phyloP scores from a whole-genome alignment of 768 basidiomycete species.

The Hygrophoropsis aurantiaca region DNA sequence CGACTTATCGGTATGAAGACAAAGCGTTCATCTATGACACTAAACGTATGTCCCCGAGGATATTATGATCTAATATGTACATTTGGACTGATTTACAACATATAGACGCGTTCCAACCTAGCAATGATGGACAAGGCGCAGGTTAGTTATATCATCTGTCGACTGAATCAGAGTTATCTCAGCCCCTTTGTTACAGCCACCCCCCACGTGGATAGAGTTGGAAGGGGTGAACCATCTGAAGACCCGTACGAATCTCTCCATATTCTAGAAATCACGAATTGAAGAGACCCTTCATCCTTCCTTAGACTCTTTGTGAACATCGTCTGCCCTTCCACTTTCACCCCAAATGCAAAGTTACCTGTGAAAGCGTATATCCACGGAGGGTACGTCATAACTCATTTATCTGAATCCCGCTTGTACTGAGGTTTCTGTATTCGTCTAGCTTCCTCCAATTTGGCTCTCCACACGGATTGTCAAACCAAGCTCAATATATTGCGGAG shows the following conservation, averaged over 20 bases:
- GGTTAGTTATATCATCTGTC: slow-evolving; percentile 31
- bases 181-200: slow-evolving; percentile 36
- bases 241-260: slow-evolving; percentile 52
- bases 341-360: slow-evolving; percentile 47
- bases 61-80: no score
- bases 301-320: slow-evolving; percentile 66
- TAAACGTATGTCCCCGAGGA: slow-evolving; percentile 40
- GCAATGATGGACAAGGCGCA: slow-evolving; percentile 62
- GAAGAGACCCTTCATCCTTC: neutral
- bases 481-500: slow-evolving; percentile 67
- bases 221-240: slow-evolving; percentile 66
- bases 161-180: no score
- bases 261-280: neutral
- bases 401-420: neutral
- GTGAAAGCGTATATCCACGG: slow-evolving; percentile 80
- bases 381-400: slow-evolving; percentile 44
- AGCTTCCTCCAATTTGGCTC: slow-evolving; percentile 82
- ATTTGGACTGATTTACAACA: neutral
- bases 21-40: slow-evolving; percentile 64
- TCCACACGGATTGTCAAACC: slow-evolving; percentile 57
- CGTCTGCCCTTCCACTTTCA: slow-evolving; percentile 48
- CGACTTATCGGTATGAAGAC: slow-evolving; percentile 51
- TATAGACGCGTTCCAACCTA: slow-evolving; percentile 60
- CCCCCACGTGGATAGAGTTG: slow-evolving; percentile 59
- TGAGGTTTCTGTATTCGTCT: no score